Base-by-base conservation (phyloP, 1,284 basidiomycete genomes). In the Cronartium quercuum region DNA sequence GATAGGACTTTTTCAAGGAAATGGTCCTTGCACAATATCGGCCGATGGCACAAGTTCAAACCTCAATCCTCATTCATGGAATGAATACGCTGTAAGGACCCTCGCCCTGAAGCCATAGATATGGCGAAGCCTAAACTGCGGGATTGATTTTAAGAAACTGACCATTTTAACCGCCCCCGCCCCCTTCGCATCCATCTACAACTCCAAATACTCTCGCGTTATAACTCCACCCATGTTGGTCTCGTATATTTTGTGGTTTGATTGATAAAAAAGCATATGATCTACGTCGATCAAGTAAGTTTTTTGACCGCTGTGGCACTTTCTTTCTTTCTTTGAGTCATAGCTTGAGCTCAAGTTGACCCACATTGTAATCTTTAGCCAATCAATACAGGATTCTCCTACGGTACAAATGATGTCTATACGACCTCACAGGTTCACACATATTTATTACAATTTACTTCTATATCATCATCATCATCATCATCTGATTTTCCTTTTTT, bases 1-100 rank as follows among this genome's bases (percentile, higher is more conserved):
- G 86, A 85, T 88, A 57, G 88, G 88, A 15, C 83, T 89, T 18
- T 85, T 89, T 78, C 87, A 89, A 83, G 88, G 88, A 77, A 84
- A 88, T 66, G 87, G 88, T 2, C 88, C 88, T 3, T 89, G 88
- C 79, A 84, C 85, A n/a, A 86, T 88, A 71, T 86, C 83, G 51
- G 87, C 87, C 76, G 86, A 88, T 76, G 86, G 84, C 76, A 83
- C 81, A 0, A 81, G 84, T 35, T 85, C 87, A 24, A 82, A 83
- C 13, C 80, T 84, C 73, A 89, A 89, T 78, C 86, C 86, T 0
- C 85, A 83, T 78, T 86, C 87, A 0, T 90, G 88, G 88, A 89
- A 87, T 81, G 85, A 86, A 76, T 83, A 86, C 58, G 85, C 86
- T 5, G 88, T 89, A 78, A 85, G 87, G 88, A 87, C 90, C 29